A percentile compares a stretch with the other conserved stretches of the same genome.
These are phyloP conservation scores for Ganoderma resinaceum DNA, from an alignment of 1,284 basidiomycete genomes.

Conservation along the genomic window DNA sequence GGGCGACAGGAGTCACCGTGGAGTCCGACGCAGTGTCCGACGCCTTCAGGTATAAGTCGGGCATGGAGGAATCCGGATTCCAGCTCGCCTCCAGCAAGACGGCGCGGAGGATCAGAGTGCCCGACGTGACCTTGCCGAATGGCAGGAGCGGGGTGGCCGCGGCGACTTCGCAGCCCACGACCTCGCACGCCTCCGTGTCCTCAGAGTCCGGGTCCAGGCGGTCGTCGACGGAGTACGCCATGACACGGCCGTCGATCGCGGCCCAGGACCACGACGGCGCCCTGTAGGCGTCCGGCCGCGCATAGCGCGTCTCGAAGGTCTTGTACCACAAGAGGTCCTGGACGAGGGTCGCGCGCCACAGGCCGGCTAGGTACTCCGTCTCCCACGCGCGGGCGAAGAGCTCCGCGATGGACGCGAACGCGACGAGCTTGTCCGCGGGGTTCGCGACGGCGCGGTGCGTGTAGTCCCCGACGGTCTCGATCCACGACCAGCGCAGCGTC, in stretches of 20 bases:
- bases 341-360: slow-evolving; percentile 23
- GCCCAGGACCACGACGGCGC: slow-evolving; percentile 31
- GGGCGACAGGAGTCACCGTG: neutral
- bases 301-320: slow-evolving; percentile 9
- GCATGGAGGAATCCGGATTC: slow-evolving; percentile 19
- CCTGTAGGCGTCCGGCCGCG: slow-evolving; percentile 4
- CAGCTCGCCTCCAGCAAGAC: slow-evolving; percentile 19
- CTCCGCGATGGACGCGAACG: slow-evolving; percentile 25
- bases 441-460: slow-evolving; percentile 17
- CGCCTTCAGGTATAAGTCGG: slow-evolving; percentile 16
- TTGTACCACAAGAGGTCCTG: slow-evolving; percentile 27
- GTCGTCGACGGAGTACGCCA: slow-evolving; percentile 20
- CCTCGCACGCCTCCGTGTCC: slow-evolving; percentile 12
- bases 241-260: slow-evolving; percentile 21
- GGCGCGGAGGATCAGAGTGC: slow-evolving; percentile 11
- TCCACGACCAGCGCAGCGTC: slow-evolving; percentile 19
- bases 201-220: slow-evolving; percentile 11
- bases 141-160: slow-evolving; percentile 12
- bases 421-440: slow-evolving; percentile 27
- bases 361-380: slow-evolving; percentile 26
- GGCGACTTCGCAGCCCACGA: slow-evolving; percentile 13
- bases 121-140: slow-evolving; percentile 18
- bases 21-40: neutral
- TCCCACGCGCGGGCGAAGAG: slow-evolving; percentile 20
- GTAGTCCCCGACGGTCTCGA: slow-evolving; percentile 21